A percentile compares a stretch with the other conserved stretches of the same genome.
Conservation (phyloP, 345 rosid species). For the Arabidopsis arenosa region DNA sequence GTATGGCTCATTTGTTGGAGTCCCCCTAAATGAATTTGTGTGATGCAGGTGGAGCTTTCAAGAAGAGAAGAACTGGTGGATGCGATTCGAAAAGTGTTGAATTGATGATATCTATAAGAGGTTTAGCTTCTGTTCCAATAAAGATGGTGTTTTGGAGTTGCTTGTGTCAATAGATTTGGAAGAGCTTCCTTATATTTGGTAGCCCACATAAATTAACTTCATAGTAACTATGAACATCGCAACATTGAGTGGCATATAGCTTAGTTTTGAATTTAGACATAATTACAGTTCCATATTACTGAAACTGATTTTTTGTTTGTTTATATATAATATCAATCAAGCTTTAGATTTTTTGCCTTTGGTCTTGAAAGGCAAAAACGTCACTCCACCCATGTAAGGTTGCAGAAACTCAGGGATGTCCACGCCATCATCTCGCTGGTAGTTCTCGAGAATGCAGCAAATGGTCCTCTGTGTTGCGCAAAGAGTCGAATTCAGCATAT, state of each 20-base stretch:
- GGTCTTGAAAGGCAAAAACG: conserved; percentile 75
- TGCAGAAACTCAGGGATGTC: conserved; percentile 74
- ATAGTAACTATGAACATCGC: no score
- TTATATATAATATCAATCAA: conserved; percentile 14
- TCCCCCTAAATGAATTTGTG: conserved; percentile 30
- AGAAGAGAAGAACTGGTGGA: conserved; percentile 55
- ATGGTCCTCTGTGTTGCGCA: conserved; percentile 94
- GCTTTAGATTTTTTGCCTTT: conserved; percentile 60
- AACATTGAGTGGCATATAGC: no score
- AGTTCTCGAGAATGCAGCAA: conserved; percentile 92
- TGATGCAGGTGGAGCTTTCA: conserved; percentile 84
- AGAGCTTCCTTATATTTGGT: neutral
- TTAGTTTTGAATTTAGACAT: no score
- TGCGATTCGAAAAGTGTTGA: conserved; percentile 65
- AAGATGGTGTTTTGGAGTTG: neutral
- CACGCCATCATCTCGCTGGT: conserved; percentile 86
- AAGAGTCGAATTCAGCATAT: conserved; percentile 88
- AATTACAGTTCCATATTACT: no score
- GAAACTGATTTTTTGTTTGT: no score
- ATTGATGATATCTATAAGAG: conserved; percentile 33
- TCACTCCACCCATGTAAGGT: conserved; percentile 71
- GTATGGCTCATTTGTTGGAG: conserved; percentile 11
- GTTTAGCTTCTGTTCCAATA: conserved; percentile 25
- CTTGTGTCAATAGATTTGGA: neutral
- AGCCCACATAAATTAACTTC: neutral